Conservation (phyloP, 2,329 filamentous ascomycete genomes). For the Penicillium sp. region DNA sequence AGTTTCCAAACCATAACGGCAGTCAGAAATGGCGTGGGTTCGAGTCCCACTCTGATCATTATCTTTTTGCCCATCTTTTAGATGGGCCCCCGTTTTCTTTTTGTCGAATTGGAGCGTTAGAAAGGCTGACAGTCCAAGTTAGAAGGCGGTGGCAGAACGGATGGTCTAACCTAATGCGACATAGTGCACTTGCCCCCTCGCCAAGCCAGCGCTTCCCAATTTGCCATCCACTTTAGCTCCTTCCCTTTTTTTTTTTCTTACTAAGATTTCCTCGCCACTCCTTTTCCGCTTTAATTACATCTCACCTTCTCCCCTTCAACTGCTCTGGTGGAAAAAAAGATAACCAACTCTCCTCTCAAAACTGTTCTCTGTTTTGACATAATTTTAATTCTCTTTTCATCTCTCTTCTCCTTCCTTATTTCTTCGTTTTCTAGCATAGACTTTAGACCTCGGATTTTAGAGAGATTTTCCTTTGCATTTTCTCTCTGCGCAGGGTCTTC, state of each 20-base stretch:
- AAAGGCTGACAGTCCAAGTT: no score
- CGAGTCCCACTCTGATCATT: no score
- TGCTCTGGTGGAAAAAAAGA: not conserved
- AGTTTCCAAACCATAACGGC: no score
- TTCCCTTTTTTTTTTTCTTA: constrained; percentile 4
- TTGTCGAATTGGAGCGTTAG: no score
- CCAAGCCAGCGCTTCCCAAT: no score
- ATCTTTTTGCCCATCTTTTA: no score
- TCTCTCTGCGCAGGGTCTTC: constrained; percentile 21
- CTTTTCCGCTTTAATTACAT: constrained; percentile 8
- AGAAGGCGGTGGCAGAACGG: no score
- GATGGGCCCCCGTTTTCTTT: no score
- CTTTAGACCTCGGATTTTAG: constrained; percentile 25
- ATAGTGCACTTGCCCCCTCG: no score
- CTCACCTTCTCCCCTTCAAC: not conserved
- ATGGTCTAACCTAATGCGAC: no score
- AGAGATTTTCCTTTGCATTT: constrained; percentile 11
- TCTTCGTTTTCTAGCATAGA: constrained; percentile 27
- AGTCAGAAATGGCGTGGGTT: no score
- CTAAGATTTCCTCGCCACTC: constrained; percentile 12
- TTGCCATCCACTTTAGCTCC: constrained; percentile 1
- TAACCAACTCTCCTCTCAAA: constrained; percentile 11
- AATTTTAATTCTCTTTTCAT: constrained; percentile 15
- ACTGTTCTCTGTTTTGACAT: constrained; percentile 12
- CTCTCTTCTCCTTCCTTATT: constrained; percentile 25